A percentile compares a stretch with the other conserved stretches of the same genome.
Evolutionary conservation across 106 monocot species (phyloP).

Genomic region (Dioscorea zingiberensis): DNA sequence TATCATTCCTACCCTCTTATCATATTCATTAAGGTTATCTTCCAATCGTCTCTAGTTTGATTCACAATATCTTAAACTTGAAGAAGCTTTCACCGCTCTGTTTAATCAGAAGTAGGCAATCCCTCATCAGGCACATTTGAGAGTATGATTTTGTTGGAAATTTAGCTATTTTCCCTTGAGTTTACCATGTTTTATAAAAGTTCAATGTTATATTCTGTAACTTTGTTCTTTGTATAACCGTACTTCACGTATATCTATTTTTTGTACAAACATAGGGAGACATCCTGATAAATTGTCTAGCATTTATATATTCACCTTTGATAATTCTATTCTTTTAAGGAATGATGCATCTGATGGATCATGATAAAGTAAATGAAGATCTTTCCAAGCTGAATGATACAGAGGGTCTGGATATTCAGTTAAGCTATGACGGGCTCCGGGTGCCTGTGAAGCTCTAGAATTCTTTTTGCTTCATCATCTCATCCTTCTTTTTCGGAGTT

Average conservation of each 20-base stretch:
- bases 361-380: constrained; percentile 65
- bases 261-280: background rate
- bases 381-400: constrained; percentile 69
- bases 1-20: background rate
- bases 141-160: too few relatives aligned
- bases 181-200: too few relatives aligned
- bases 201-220: too few relatives aligned
- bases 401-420: constrained; percentile 82
- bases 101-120: too few relatives aligned
- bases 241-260: background rate
- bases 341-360: constrained; percentile 99
- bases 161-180: too few relatives aligned
- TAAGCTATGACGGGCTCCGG: constrained; percentile 91
- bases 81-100: background rate
- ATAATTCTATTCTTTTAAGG: constrained; percentile 22
- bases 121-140: too few relatives aligned
- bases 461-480: background rate
- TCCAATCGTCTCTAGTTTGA: too few relatives aligned
- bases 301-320: background rate
- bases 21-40: too few relatives aligned
- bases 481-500: background rate
- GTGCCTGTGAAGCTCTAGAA: constrained; percentile 66
- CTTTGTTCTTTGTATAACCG: background rate
- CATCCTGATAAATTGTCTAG: background rate
- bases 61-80: background rate